Base-by-base conservation (phyloP, 2,329 filamentous ascomycete genomes). In the Penicillium occitanis region DNA sequence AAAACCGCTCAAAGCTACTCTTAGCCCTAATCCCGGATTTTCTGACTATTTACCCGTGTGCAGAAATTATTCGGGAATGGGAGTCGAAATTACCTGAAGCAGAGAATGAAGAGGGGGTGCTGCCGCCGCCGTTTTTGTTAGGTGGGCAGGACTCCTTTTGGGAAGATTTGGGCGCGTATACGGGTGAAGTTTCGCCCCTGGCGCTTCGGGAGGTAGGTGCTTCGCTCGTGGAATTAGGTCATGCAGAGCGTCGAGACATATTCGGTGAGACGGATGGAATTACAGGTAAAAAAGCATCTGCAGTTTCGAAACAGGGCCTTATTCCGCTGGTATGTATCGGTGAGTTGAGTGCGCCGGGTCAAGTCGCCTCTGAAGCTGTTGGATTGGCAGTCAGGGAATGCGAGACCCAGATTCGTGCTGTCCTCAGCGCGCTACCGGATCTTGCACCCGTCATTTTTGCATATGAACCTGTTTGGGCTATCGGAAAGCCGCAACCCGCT, bases 391-490 rank as follows among this genome's bases (percentile, higher is more conserved):
- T 91, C 2, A 77, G 82, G 14, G 89, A 93, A 76, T 91, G 91
- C 71, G 81, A 80, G 42, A 78, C 80, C 4, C 91, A 94, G 77
- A 82, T 96, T 65, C 82, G 83, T 46, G 81, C 86, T 1, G 87
- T 91, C 2, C 75, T 95, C 61, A 79, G 80, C 0, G 85, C 82
- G 0, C 80, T 94, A 7, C 84, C 88, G 0, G 81, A 81, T 11
- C 82, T 87, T 17, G 86, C 87, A 0, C 89, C 92, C 58, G 84
- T 95, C 5, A 86, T 94, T 6, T 84, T 96, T 66, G 92, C 92
- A 0, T 96, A 96, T 74, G 92, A 96, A 80, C 92, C 92, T 7
- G 91, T 95, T 1, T 96, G 92, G 92, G 92, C 92, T 0, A 96
- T 95, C 76, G 92, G 92, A 0, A 88, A 91, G 10, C 81, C 85